Base-by-base conservation (phyloP, 140 eudicot species). In the Anethum foeniculum region DNA sequence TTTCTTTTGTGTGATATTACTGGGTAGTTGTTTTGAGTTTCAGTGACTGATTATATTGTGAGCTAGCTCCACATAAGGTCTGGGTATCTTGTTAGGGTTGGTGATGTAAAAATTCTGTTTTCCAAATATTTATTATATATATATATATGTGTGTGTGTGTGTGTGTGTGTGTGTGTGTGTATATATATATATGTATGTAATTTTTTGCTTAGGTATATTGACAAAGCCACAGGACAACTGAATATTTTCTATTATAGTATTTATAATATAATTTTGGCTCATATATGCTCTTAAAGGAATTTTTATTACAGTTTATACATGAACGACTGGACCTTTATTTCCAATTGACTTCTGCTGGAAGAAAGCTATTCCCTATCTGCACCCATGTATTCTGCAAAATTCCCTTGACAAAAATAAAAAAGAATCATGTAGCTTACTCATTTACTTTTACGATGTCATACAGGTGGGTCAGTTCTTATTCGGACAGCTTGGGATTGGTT, bases 401-500 rank as follows among this genome's bases (percentile, higher is more conserved):
- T 68, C 21, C 34, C 27, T 41, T 23, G 27, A 9, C 4, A 32
- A 3, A 28, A 68, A 0, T 10, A 64, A 25, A 28, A 5, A 38
- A 38, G 12, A 65, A 73, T 8, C 36, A 4, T 44, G 32, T 44
- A n/a, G 28, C 25, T 21, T 12, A n/a, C 5, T 51, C 68, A 81
- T 78, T 67, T 77, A 19, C 12, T 83, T 16, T 44, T 75, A 44
- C 48, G 72, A 72, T 49, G 75, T 76, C 62, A 19, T 89, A 90
- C 96, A 95, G 99, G 97, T 86, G 80, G 87, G 91, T 41, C 89
- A 79, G 78, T 89, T 89, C 74, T 83, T 90, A 65, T 75, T 86
- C 81, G 87, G 89, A 81, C 88, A 91, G 76, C 83, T 90, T 72
- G 95, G 89, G 78, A 82, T 88, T 82, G 96, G 83, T 77, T 77